A percentile compares a stretch with the other conserved stretches of the same genome.
These are phyloP conservation scores for Yamadazyma kanchanaburiensis DNA, from an alignment of 1,139 yeast species.

Conservation along the genomic window DNA sequence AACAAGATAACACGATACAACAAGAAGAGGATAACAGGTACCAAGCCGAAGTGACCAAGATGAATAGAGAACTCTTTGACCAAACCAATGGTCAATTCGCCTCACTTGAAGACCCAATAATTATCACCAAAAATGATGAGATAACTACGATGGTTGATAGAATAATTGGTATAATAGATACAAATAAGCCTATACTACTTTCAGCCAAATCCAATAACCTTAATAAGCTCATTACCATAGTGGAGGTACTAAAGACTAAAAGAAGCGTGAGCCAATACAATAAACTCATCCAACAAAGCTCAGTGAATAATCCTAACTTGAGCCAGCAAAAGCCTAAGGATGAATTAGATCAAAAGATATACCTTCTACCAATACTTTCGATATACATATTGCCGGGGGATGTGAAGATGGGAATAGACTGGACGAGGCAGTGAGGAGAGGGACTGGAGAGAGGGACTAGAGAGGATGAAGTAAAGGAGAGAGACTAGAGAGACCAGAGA, in stretches of 20 bases:
- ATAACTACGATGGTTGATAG: constrained; percentile 11
- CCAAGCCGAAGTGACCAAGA: constrained; percentile 2
- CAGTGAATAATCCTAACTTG: constrained; percentile 10
- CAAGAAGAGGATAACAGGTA: constrained; percentile 2
- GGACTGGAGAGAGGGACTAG: no score
- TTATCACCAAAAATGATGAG: constrained; percentile 10
- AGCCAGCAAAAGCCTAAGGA: constrained; percentile 2
- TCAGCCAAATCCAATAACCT: constrained; percentile 9
- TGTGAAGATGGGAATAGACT: constrained; percentile 5
- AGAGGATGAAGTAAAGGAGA: no score
- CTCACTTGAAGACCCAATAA: constrained; percentile 4
- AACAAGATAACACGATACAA: no score
- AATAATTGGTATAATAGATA: constrained; percentile 4
- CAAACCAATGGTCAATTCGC: background rate
- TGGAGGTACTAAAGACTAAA: constrained; percentile 13
- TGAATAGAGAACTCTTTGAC: background rate
- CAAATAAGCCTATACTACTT: constrained; percentile 5
- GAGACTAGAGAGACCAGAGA: no score
- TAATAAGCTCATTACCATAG: constrained; percentile 11
- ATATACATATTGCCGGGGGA: constrained; percentile 10
- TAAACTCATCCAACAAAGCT: constrained; percentile 10
- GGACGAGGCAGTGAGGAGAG: constrained; percentile 14
- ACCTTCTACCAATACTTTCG: constrained; percentile 11
- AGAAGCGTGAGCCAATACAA: constrained; percentile 10
- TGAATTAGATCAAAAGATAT: constrained; percentile 5